These are phyloP conservation scores for Coelastrella sp. DNA, from an alignment of 139 green algal genomes.

Conservation along the genomic window DNA sequence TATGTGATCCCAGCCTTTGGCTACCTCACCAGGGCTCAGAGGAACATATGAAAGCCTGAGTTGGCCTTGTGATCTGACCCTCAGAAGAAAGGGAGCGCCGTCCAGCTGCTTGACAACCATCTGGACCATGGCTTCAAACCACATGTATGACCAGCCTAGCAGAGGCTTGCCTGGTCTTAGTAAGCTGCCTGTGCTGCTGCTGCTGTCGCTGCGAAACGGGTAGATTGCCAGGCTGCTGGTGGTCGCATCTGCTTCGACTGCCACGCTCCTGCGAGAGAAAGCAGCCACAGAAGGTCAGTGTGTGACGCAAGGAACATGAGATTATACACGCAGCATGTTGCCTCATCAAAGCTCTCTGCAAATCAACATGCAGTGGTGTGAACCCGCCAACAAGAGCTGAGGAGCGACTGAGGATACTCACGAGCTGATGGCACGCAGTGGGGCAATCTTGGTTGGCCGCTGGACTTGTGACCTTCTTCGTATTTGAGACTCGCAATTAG, in stretches of 20 bases:
- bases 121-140: slow-evolving; percentile 44
- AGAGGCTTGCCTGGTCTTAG: neutral
- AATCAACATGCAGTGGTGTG: neutral
- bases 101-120: slow-evolving; percentile 33
- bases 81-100: slow-evolving; percentile 6
- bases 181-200: neutral
- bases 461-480: neutral
- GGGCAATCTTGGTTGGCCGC: neutral
- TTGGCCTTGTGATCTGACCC: neutral
- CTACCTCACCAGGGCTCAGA: neutral
- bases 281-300: neutral
- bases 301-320: too few relatives aligned
- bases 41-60: neutral
- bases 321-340: too few relatives aligned
- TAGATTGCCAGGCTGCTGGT: neutral
- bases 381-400: neutral
- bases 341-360: neutral
- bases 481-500: too few relatives aligned
- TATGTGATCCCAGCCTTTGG: slow-evolving; percentile 16
- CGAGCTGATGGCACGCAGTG: neutral
- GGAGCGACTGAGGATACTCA: neutral
- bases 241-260: neutral
- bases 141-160: neutral
- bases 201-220: neutral
- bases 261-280: neutral